Evolutionary conservation across 83 land plant genomes (phyloP), one percentile per base, ranked within the genome.

Genomic region (Picea engelmannii): DNA sequence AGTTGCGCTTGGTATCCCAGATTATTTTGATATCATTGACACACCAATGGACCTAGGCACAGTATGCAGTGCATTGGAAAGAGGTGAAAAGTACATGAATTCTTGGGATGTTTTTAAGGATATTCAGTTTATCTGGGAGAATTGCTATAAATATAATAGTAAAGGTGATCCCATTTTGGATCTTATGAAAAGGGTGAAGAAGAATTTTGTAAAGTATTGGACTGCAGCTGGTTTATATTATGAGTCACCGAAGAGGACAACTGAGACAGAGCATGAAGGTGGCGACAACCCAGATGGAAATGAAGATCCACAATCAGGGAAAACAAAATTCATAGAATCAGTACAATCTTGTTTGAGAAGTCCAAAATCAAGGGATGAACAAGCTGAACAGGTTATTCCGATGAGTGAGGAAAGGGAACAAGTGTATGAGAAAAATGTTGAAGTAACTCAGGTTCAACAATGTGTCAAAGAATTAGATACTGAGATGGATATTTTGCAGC

Each of bases 11-110:
- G 76, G 76, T 18, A 73, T 73, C 35, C 52, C 52, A 25, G 76
- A 95, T 79, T 95, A 95, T 76, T 93, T 91, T 84, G 92, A 95
- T 81, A 80, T 95, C 35, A 93, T 97, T 10, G 87, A 95, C 59
- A 92, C 85, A 35, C 99, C 99, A 18, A 97, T 97, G 99, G 99
- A 97, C 81, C 92, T 97, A 75, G 96, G 99, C 16, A 95, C 98
- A 31, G 91, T 97, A 81, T 89, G 95, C 66, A 80, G 74, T 73
- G 84, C 87, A 83, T 84, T 97, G 71, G 96, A 95, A 86, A 85
- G 67, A 78, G 92, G 96, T 58, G 61, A 47, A 23, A 92, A 88
- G 80, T 97, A 97, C 85, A 83, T 68, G 85, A 91, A 89, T 20
- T 90, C 95, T 31, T 84, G 88, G 63, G 96, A 91, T 85, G 31